These are phyloP conservation scores for Paraphaeosphaeria minitans DNA, from an alignment of 2,329 filamentous ascomycete genomes.

Conservation along the genomic window DNA sequence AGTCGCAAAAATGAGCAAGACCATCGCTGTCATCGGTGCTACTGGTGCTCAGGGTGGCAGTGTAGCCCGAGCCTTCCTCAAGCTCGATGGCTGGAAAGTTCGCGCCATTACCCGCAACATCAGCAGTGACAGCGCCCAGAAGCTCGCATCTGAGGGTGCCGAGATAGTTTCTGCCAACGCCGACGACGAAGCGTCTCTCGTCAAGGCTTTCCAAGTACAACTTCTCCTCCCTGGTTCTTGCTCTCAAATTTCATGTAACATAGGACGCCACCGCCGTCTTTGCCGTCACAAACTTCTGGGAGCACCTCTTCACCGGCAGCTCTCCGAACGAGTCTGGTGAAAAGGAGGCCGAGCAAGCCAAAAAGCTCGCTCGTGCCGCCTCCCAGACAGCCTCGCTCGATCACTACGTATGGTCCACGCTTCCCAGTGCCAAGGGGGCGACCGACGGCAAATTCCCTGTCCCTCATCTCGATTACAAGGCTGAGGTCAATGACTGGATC, in stretches of 20 bases:
- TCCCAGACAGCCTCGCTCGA: conserved; percentile 42
- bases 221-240: neutral
- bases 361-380: conserved; percentile 50
- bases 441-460: conserved; percentile 38
- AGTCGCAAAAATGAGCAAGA: conserved; percentile 10
- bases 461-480: conserved; percentile 50
- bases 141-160: conserved; percentile 19
- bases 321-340: conserved; percentile 35
- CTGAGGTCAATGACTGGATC: conserved; percentile 48
- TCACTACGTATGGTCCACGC: conserved; percentile 53
- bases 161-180: conserved; percentile 19
- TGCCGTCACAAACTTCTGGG: conserved; percentile 49
- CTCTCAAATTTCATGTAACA: neutral
- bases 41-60: conserved; percentile 28
- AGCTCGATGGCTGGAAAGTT: conserved; percentile 26
- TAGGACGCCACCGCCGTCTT: conserved; percentile 36
- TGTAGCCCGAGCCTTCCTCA: conserved; percentile 23
- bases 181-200: conserved; percentile 17
- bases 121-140: conserved; percentile 23
- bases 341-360: conserved; percentile 45
- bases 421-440: conserved; percentile 42
- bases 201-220: conserved; percentile 19
- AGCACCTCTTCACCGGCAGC: conserved; percentile 27
- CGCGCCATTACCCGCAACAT: conserved; percentile 31
- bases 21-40: conserved; percentile 21